These are phyloP conservation scores for Pyrenophora graminea DNA, from an alignment of 2,329 filamentous ascomycete species.

Conservation along the genomic window DNA sequence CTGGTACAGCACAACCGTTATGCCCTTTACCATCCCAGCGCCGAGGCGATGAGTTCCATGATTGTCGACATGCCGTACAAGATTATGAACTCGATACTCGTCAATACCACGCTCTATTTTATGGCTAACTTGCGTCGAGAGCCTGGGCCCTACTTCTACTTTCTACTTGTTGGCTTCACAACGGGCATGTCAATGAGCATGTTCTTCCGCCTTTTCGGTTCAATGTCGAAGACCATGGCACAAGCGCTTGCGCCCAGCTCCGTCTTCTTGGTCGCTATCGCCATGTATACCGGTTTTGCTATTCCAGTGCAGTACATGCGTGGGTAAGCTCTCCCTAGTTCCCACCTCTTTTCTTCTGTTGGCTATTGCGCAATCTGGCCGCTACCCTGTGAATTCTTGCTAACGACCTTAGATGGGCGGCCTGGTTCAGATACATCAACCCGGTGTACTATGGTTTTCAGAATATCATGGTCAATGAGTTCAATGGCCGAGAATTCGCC, in stretches of 20 bases:
- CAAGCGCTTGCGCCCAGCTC: constrained; percentile 60
- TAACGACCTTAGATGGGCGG: constrained; percentile 37
- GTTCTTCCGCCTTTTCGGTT: constrained; percentile 77
- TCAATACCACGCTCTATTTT: constrained; percentile 51
- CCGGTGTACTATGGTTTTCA: constrained; percentile 80
- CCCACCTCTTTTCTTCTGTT: too few relatives aligned
- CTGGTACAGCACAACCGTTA: constrained; percentile 69
- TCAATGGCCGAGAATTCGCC: constrained; percentile 25
- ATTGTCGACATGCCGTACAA: constrained; percentile 54
- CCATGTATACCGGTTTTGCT: constrained; percentile 69
- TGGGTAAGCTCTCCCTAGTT: too few relatives aligned
- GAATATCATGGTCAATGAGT: constrained; percentile 75
- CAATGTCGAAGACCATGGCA: constrained; percentile 67
- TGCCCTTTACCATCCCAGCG: constrained; percentile 82
- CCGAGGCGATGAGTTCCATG: constrained; percentile 66
- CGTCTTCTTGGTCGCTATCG: constrained; percentile 62
- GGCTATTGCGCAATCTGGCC: too few relatives aligned
- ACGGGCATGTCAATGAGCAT: constrained; percentile 75
- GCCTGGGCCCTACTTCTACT: constrained; percentile 78
- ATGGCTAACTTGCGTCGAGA: constrained; percentile 55
- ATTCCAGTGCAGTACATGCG: constrained; percentile 64
- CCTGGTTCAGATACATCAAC: constrained; percentile 67
- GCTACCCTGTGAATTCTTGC: too few relatives aligned
- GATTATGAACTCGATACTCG: constrained; percentile 45
- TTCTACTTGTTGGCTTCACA: constrained; percentile 62